A percentile compares a stretch with the other conserved stretches of the same genome.
phyloP scores from a whole-genome alignment of 2,329 filamentous ascomycete genomes.

The Nigrospora sphaerica region DNA sequence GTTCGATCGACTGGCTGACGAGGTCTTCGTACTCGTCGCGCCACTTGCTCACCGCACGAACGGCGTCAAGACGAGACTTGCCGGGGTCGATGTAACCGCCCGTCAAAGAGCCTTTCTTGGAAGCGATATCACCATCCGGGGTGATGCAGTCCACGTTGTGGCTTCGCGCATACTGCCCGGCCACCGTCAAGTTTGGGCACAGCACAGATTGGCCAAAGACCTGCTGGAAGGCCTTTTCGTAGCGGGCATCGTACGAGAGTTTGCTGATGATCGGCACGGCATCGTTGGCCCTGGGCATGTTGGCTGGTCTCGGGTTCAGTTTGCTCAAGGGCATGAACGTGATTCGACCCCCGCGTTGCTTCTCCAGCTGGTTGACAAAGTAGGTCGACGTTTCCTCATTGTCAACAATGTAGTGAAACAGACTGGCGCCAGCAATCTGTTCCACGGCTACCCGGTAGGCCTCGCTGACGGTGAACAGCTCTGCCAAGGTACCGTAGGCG shows the following conservation, averaged over 20 bases:
- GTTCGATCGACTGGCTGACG: constrained; percentile 54
- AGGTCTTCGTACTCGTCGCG: constrained; percentile 67
- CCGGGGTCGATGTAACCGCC: constrained; percentile 88
- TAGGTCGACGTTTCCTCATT: constrained; percentile 80
- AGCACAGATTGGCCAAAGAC: constrained; percentile 95
- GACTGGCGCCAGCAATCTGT: constrained; percentile 82
- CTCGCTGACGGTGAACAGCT: constrained; percentile 82
- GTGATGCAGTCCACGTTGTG: constrained; percentile 92
- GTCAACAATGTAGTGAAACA: constrained; percentile 96
- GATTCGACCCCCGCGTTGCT: constrained; percentile 73
- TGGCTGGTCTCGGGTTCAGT: constrained; percentile 61
- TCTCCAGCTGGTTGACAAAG: constrained; percentile 72
- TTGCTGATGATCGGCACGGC: constrained; percentile 83
- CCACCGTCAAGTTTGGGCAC: constrained; percentile 81
- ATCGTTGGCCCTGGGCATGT: constrained; percentile 79
- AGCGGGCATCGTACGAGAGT: constrained; percentile 68
- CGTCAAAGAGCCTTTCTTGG: constrained; percentile 91
- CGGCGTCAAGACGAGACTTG: constrained; percentile 79
- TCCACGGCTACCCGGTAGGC: constrained; percentile 84
- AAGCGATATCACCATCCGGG: constrained; percentile 86
- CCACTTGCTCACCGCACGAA: constrained; percentile 68
- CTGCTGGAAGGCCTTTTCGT: constrained; percentile 82
- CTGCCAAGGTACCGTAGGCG: constrained; percentile 86
- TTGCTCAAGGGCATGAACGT: constrained; percentile 93
- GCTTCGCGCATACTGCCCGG: constrained; percentile 83